A percentile compares a stretch with the other conserved stretches of the same genome.
Evolutionary conservation across 2,329 filamentous ascomycete genomes (phyloP).

Genomic region (Pyrenophora teres): DNA sequence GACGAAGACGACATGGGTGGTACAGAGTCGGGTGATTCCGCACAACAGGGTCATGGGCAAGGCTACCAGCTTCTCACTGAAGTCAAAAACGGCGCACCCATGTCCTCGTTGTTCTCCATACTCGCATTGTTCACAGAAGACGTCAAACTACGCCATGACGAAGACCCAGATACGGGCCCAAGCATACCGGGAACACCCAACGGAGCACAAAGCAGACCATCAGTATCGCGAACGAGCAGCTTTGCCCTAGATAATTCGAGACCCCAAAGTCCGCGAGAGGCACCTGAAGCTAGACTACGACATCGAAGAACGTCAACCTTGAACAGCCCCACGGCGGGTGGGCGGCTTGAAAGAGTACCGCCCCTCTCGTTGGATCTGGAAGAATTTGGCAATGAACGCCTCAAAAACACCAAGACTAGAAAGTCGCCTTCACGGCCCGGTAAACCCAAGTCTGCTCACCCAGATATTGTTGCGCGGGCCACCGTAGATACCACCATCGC

Average conservation of each 20-base stretch:
- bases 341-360: constrained; percentile 65
- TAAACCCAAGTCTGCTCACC: constrained; percentile 78
- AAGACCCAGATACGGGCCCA: constrained; percentile 62
- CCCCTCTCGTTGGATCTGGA: constrained; percentile 70
- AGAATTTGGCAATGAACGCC: constrained; percentile 26
- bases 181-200: constrained; percentile 37
- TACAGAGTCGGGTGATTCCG: constrained; percentile 59
- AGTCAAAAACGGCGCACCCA: constrained; percentile 95
- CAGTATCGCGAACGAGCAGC: constrained; percentile 35
- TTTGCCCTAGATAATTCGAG: constrained; percentile 40
- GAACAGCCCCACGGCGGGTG: constrained; percentile 44
- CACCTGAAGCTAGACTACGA: constrained; percentile 23
- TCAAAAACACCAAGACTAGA: constrained; percentile 22
- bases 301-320: constrained; percentile 39
- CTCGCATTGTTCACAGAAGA: constrained; percentile 97
- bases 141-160: constrained; percentile 73
- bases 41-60: constrained; percentile 67
- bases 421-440: constrained; percentile 39
- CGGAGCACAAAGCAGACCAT: constrained; percentile 18
- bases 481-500: constrained; percentile 97
- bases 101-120: constrained; percentile 98
- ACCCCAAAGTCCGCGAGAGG: constrained; percentile 37
- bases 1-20: constrained; percentile 54
- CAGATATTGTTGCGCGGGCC: constrained; percentile 94
- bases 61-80: constrained; percentile 95